These are phyloP conservation scores for Benincasa hispida DNA, from an alignment of 306 rosid species.

Conservation along the genomic window DNA sequence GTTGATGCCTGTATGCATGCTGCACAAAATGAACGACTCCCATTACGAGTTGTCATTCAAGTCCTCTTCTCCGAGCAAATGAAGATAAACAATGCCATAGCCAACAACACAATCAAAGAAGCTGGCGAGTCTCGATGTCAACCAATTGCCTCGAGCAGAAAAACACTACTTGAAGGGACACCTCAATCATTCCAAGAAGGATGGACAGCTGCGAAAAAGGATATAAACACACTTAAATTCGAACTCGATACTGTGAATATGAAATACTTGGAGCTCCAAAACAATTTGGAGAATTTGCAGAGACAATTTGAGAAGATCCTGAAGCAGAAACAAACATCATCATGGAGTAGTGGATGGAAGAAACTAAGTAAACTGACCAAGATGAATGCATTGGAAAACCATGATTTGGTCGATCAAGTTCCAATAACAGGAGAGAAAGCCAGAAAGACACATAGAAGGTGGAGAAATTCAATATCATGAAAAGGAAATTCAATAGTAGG, in stretches of 20 bases:
- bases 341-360: conserved; percentile 99
- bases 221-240: conserved; percentile 81
- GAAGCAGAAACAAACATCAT: conserved; percentile 76
- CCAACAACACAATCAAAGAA: conserved; percentile 55
- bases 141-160: conserved; percentile 54
- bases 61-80: conserved; percentile 90
- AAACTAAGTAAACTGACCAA: conserved; percentile 75
- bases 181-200: conserved; percentile 99
- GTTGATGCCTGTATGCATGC: conserved; percentile 95
- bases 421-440: conserved; percentile 30
- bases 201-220: conserved; percentile 82
- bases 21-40: conserved; percentile 93
- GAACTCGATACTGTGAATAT: conserved; percentile 75
- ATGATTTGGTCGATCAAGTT: conserved; percentile 29
- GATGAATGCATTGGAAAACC: conserved; percentile 37
- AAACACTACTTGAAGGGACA: conserved; percentile 76
- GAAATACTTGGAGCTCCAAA: conserved; percentile 70
- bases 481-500: conserved; percentile 25
- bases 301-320: conserved; percentile 75
- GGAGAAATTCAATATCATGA: conserved; percentile 93
- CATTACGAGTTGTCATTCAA: conserved; percentile 85
- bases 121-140: conserved; percentile 40
- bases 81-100: conserved; percentile 69
- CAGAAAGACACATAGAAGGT: conserved; percentile 62
- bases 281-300: conserved; percentile 68